Conservation (phyloP, 257 asterid species). For the Gynochthodes officinalis region DNA sequence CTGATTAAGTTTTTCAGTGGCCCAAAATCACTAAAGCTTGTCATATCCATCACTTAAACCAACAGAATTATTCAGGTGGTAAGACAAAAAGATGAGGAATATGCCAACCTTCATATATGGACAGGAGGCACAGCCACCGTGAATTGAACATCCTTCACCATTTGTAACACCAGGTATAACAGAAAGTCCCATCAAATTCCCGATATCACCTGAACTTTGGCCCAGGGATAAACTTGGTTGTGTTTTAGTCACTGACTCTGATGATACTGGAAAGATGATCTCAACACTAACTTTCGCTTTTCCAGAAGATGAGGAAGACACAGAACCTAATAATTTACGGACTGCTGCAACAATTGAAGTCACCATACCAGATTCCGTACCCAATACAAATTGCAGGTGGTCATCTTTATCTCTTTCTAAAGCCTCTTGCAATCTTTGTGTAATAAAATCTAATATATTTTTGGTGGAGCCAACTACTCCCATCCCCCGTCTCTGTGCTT, state of each 20-base stretch:
- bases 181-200: constrained; percentile 35
- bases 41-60: background rate
- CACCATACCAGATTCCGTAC: constrained; percentile 98
- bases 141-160: constrained; percentile 98
- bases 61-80: background rate
- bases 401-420: constrained; percentile 70
- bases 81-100: background rate
- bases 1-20: background rate
- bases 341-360: constrained; percentile 87
- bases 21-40: background rate
- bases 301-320: constrained; percentile 22
- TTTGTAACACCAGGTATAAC: constrained; percentile 87
- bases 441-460: constrained; percentile 81
- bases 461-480: constrained; percentile 97
- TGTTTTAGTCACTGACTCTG: constrained; percentile 70
- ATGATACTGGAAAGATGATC: constrained; percentile 91
- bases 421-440: constrained; percentile 70
- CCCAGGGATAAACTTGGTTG: constrained; percentile 35
- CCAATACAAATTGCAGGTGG: constrained; percentile 91
- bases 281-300: constrained; percentile 68
- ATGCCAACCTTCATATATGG: constrained; percentile 95
- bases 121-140: constrained; percentile 99
- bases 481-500: constrained; percentile 89
- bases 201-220: constrained; percentile 26
- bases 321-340: constrained; percentile 49